phyloP scores from a whole-genome alignment of 768 basidiomycete genomes.

The Lenzites betulinus region DNA sequence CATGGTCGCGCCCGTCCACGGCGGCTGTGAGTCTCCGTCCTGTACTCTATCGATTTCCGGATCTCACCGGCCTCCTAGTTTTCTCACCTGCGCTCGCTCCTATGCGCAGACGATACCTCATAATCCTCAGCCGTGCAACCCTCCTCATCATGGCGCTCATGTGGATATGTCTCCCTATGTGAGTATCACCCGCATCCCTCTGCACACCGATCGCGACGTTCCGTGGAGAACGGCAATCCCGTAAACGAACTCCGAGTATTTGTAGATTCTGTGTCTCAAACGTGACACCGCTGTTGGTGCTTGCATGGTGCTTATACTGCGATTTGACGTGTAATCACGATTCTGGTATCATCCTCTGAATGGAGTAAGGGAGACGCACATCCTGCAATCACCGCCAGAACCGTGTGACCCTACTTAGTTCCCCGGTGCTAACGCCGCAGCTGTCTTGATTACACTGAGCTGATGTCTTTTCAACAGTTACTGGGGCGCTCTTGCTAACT shows the following conservation, averaged over 20 bases:
- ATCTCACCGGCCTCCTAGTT: conserved; percentile 18
- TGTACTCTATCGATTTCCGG: neutral
- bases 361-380: too few species aligned
- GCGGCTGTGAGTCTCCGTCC: conserved; percentile 10
- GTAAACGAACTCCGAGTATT: too few species aligned
- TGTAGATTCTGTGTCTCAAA: too few species aligned
- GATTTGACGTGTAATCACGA: too few species aligned
- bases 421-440: too few species aligned
- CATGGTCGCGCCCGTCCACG: neutral
- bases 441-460: neutral
- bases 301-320: too few species aligned
- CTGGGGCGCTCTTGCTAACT: conserved; percentile 30
- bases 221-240: too few species aligned
- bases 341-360: too few species aligned
- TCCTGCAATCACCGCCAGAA: too few species aligned
- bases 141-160: conserved; percentile 39
- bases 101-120: conserved; percentile 29
- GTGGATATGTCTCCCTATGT: conserved; percentile 44
- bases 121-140: conserved; percentile 35
- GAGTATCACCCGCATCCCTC: conserved; percentile 25
- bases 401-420: too few species aligned
- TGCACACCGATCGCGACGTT: too few species aligned
- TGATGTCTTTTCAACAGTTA: conserved; percentile 19
- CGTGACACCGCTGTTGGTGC: too few species aligned
- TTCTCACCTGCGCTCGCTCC: conserved; percentile 29